Evolutionary conservation across 345 rosid species (phyloP), one percentile per base, ranked within the genome.

Genomic region (Arabis alpina): DNA sequence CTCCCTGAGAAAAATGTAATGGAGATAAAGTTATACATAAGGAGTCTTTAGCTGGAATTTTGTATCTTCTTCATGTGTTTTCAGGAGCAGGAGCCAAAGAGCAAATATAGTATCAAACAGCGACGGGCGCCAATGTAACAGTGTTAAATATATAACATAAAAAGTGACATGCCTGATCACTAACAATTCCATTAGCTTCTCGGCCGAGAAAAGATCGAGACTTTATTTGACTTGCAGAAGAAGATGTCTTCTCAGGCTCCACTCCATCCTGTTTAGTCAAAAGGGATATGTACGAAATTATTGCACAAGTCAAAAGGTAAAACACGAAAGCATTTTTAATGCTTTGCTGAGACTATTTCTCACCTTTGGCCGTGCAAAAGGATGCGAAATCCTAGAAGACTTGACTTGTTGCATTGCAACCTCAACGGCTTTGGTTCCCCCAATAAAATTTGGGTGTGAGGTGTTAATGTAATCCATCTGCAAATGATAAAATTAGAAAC

Each of bases 401-500:
- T 81, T 91, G 60, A 89, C 71, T 73, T 87, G 91, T 61, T 91
- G 97, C 68, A 72, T 64, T 40, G 96, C 96, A 55, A 40, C 66
- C 80, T 93, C 94, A 43, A 91, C 92, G 68, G 98, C 97, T 83
- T 83, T 93, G 68, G 88, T 88, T 61, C 98, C 98, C 61, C 98
- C 96, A 30, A 89, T 70, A 82, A 93, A 93, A 73, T 84, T 91
- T 63, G 92, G 91, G 82, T 93, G 96, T 42, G 97, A 91, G 52
- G 98, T 93, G 72, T 93, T 89, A 68, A 91, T 89, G 74, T 93
- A 91, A 79, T 84, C 98, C 97, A 93, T 93, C 98, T 93, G 88
- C 65, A 61, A 61, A 84, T 65, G 27, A 41, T 39, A 24, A 43
- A 23, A 6, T 49, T 10, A 0, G 28, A 16, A 61, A 23, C 1